These are phyloP conservation scores for Paecilomyces fulvus DNA, from an alignment of 2,329 filamentous ascomycete species.

Conservation along the genomic window DNA sequence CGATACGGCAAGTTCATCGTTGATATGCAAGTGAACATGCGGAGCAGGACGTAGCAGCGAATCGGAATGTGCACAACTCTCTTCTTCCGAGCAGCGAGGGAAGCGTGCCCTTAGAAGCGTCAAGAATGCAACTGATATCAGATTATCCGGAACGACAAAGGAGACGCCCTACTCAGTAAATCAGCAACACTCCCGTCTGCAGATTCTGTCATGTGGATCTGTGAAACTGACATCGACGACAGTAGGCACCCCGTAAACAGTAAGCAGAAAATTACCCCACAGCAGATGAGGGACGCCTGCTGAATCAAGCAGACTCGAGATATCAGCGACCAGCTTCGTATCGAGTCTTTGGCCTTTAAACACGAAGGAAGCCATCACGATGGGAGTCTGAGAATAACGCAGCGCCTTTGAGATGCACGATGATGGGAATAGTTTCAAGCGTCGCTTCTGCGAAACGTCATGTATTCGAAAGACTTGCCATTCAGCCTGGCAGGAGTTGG, in stretches of 20 bases:
- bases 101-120: slow-evolving; percentile 9
- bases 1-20: slow-evolving; percentile 9
- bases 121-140: slow-evolving; percentile 5
- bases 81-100: slow-evolving; percentile 6
- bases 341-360: slow-evolving; percentile 5
- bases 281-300: slow-evolving; percentile 16
- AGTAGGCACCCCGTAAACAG: slow-evolving; percentile 19
- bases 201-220: too few relatives aligned
- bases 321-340: slow-evolving; percentile 10
- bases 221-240: slow-evolving; percentile 10
- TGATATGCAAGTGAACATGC: slow-evolving; percentile 10
- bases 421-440: too few relatives aligned
- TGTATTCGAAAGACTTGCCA: too few relatives aligned
- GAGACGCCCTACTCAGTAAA: neutral
- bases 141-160: slow-evolving; percentile 12
- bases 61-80: slow-evolving; percentile 5
- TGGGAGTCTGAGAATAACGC: too few relatives aligned
- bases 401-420: too few relatives aligned
- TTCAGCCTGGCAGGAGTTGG: too few relatives aligned
- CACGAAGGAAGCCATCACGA: slow-evolving; percentile 3
- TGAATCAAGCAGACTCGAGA: slow-evolving; percentile 12
- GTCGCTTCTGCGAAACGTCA: too few relatives aligned
- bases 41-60: neutral
- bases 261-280: slow-evolving; percentile 22
- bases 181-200: too few relatives aligned